Base-by-base conservation (phyloP, 768 basidiomycete genomes). In the Exsudoporus frostii region DNA sequence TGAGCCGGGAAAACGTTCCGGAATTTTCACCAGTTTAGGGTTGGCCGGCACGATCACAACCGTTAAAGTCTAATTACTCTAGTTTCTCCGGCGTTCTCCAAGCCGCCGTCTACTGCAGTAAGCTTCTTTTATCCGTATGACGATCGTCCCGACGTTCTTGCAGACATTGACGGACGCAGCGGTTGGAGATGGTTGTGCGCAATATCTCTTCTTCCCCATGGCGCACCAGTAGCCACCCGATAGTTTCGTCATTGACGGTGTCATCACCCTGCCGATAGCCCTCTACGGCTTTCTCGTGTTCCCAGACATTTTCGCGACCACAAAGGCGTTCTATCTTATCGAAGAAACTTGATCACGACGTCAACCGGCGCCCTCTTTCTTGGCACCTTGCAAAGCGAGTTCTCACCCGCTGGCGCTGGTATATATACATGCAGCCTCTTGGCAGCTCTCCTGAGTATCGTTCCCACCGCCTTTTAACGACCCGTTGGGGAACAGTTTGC, bases 211-310 rank as follows among this genome's bases (percentile, higher is more conserved):
- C 15, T 17, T 45, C 38, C 15, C 7, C 13, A 8, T 1, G n/a
- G 11, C 7, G 2, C 19, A 9, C 20, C 39, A 34, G 17, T 45
- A 45, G 60, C 33, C 27, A 7, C 33, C 7, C 29, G 24, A 41
- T 59, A 83, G 81, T 17, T 85, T 87, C 65, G 80, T 88, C 53
- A 79, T 86, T 38, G 84, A 86, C 60, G 85, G 84, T 4, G 69
- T 85, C n/a, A 86, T 87, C 45, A 86, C 86, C 5, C 66, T 86
- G 15, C 86, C 86, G 1, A 84, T 89, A 55, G 85, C 86, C 1
- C 60, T 86, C 8, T 87, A 86, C 64, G 86, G 86, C 1, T 88
- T 86, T 63, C 59, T 85, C 27, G 73, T 86, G 32, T 90, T 90
- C 65, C 90, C 88, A 15, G 85, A 88, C 63, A 74, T 84, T 8